Base-by-base conservation (phyloP, 495 filamentous ascomycete genomes). In the Trichoderma gamsii region DNA sequence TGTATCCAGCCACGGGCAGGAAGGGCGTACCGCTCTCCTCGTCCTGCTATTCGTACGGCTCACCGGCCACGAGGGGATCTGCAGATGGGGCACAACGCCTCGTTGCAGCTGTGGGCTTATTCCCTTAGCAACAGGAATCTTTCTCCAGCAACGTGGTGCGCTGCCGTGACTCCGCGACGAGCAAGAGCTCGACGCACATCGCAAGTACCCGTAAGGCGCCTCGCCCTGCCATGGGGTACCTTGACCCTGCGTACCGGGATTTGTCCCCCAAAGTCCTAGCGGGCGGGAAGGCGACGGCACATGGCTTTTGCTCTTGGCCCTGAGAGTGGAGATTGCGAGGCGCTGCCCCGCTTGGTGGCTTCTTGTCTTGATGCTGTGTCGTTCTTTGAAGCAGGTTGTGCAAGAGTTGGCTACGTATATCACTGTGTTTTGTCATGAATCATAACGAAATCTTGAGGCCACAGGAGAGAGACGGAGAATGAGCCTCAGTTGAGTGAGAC, bases 211-310 rank as follows among this genome's bases (percentile, higher is more conserved):
- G 8, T 15, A 18, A 49, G 44, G 44, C 44, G n/a, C 13, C 13
- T 16, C 0, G 44, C 13, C 3, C 44, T 16, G 15, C 56, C 1
- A 61, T 18, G 27, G 56, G 56, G 56, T 61, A 61, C 56, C 27
- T 32, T 5, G 23, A 12, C 5, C 56, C 27, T 18, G 56, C n/a
- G 21, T n/a, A 52, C 49, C 56, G 23, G 56, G 56, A n/a, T 61
- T 61, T 25, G 25, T 32, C 56, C 27, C 27, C 15, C 27, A 61
- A 11, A 16, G 18, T 16, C 44, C 44, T 49, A 49, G 49, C 49
- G 56, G 56, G 12, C 23, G 56, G 56, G 27, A 61, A 32, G 56
- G 56, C 27, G 56, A 25, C 56, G 56, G 56, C 56, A 61, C 56
- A 61, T 61, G 56, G 56, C 56, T 23, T 61, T 38, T 38, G 29